A percentile compares a stretch with the other conserved stretches of the same genome.
Evolutionary conservation across 108 stramenopile genomes (phyloP).

Genomic region (Nannochloropsis salina): DNA sequence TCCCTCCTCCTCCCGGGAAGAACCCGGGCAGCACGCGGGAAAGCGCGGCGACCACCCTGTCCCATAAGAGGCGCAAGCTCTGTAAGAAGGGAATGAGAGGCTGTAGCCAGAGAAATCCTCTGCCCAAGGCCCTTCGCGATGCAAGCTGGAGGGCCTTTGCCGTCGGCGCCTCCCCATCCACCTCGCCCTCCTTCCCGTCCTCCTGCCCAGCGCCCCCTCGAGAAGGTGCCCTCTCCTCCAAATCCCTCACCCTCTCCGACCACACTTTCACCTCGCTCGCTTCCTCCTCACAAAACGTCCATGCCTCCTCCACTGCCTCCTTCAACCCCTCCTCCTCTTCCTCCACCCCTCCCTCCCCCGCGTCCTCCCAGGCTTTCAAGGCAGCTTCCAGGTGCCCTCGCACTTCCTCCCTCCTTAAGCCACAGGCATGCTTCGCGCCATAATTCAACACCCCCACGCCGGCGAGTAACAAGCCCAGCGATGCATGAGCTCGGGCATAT

Average conservation of each 20-base stretch:
- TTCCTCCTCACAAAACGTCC: constrained; percentile 37
- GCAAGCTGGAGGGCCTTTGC: not conserved
- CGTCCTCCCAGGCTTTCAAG: constrained; percentile 28
- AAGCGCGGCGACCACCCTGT: too few relatives aligned
- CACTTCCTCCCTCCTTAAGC: constrained; percentile 40
- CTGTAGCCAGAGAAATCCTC: too few relatives aligned
- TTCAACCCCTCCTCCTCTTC: constrained; percentile 27
- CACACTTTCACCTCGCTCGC: not conserved
- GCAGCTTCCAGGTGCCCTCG: constrained; percentile 25
- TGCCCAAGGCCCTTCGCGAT: too few relatives aligned
- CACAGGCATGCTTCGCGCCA: constrained; percentile 38
- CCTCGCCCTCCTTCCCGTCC: too few relatives aligned
- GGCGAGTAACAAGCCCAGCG: constrained; percentile 24
- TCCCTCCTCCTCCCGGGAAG: not conserved
- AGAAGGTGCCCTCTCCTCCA: too few relatives aligned
- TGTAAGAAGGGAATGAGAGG: too few relatives aligned
- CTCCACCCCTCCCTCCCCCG: not conserved
- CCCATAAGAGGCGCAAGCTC: too few relatives aligned
- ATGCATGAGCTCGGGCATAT: not conserved
- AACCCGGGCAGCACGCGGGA: too few relatives aligned
- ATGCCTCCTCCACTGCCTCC: constrained; percentile 26
- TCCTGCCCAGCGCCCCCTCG: too few relatives aligned
- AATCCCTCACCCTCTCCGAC: not conserved
- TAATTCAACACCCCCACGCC: constrained; percentile 34
- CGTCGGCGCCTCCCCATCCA: not conserved